Evolutionary conservation across 164 flowering plant genomes (phyloP).

Genomic region (Liriodendron chinense): DNA sequence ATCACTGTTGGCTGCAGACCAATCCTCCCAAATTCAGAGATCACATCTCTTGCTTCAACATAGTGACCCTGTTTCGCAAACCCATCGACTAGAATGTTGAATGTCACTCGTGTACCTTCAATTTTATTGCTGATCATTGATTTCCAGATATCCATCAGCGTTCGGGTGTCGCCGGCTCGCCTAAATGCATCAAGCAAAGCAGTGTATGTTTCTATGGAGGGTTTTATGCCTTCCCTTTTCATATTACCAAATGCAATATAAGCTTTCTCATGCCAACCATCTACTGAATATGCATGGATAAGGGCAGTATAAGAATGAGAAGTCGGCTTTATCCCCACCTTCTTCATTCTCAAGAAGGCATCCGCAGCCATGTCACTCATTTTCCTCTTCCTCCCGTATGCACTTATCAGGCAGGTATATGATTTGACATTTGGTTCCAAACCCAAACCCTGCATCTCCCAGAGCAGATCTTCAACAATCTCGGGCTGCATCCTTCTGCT

Average conservation of each 20-base stretch:
- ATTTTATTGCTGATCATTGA: constrained; percentile 61
- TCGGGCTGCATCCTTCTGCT: constrained; percentile 88
- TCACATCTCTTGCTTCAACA: constrained; percentile 77
- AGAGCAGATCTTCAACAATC: constrained; percentile 66
- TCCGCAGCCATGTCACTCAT: constrained; percentile 91
- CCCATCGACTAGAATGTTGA: constrained; percentile 81
- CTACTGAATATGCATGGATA: constrained; percentile 80
- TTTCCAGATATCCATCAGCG: constrained; percentile 76
- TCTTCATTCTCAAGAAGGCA: constrained; percentile 87
- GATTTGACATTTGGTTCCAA: constrained; percentile 78
- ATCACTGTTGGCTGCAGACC: constrained; percentile 76
- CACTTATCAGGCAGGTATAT: constrained; percentile 82
- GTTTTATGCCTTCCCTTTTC: constrained; percentile 66
- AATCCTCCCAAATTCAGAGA: constrained; percentile 72
- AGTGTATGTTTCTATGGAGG: constrained; percentile 82
- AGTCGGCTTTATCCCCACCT: constrained; percentile 65
- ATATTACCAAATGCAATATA: constrained; percentile 62
- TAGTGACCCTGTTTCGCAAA: constrained; percentile 91
- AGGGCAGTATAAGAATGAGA: constrained; percentile 87
- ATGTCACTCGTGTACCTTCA: constrained; percentile 74
- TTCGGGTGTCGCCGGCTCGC: constrained; percentile 75
- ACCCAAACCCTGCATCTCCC: constrained; percentile 65
- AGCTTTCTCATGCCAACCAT: constrained; percentile 90
- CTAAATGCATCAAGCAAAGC: constrained; percentile 86
- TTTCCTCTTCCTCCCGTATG: constrained; percentile 77